phyloP scores from a whole-genome alignment of 768 basidiomycete species.

The Leccinum olivaceopallidum region DNA sequence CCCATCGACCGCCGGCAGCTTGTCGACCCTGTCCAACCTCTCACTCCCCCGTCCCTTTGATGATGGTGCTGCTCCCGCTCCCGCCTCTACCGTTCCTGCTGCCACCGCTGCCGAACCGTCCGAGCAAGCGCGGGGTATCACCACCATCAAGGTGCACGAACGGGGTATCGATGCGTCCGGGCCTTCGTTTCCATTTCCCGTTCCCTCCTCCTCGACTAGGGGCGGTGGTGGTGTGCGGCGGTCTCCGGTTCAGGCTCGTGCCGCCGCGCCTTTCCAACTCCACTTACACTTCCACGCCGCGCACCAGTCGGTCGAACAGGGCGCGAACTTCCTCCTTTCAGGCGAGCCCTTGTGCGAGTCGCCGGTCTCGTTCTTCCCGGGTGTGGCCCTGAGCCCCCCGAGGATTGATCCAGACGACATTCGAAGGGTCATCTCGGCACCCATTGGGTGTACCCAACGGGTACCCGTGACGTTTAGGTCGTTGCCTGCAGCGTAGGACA shows the following conservation, averaged over 20 bases:
- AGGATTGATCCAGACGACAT: background rate
- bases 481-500: conserved; percentile 1
- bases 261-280: background rate
- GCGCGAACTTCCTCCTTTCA: conserved; percentile 4
- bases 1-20: background rate
- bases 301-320: conserved; percentile 3
- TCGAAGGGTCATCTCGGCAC: background rate
- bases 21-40: conserved; percentile 20
- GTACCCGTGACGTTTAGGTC: background rate
- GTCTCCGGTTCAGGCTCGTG: background rate
- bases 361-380: conserved; percentile 15
- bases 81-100: background rate
- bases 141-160: conserved; percentile 14
- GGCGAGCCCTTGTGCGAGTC: conserved; percentile 24
- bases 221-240: background rate
- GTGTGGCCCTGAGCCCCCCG: background rate
- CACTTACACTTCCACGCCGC: background rate
- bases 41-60: conserved; percentile 24
- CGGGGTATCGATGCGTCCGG: conserved; percentile 16
- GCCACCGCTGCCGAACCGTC: background rate
- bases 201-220: background rate
- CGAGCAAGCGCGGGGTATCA: background rate
- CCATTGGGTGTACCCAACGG: background rate
- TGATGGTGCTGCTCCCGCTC: conserved; percentile 11
- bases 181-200: conserved; percentile 8